These are phyloP conservation scores for Martensiomyces pterosporus DNA, from an alignment of 192 early-diverging fungal species.

Conservation along the genomic window DNA sequence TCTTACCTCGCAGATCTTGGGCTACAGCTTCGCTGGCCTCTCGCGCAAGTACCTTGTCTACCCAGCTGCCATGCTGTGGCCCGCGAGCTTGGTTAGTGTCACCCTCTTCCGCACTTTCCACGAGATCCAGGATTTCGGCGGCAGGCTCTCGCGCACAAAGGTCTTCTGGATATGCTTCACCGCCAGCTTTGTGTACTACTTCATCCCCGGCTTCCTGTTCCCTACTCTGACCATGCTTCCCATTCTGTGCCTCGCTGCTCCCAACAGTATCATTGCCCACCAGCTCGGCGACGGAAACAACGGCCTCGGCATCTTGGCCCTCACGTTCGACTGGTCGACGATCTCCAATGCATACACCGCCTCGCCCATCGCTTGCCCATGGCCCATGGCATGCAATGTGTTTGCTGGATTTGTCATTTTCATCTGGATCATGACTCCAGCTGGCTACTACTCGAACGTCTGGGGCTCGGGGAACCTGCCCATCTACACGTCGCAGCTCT, in stretches of 20 bases:
- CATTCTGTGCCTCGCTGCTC: conserved; percentile 56
- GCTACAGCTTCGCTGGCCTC: too few species aligned
- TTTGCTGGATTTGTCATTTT: conserved; percentile 67
- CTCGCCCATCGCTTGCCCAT: conserved; percentile 72
- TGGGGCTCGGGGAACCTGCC: conserved; percentile 59
- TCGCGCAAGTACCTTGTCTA: conserved; percentile 80
- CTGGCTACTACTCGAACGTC: conserved; percentile 63
- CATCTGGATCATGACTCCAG: conserved; percentile 73
- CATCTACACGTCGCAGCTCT: conserved; percentile 61
- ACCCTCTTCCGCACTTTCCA: too few species aligned
- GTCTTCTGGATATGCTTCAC: conserved; percentile 51
- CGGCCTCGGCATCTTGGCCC: conserved; percentile 66
- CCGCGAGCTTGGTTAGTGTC: conserved; percentile 67
- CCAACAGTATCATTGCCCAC: conserved; percentile 39
- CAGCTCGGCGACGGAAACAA: too few species aligned
- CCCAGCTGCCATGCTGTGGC: conserved; percentile 87
- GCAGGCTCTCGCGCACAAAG: conserved; percentile 49
- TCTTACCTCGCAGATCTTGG: conserved; percentile 69
- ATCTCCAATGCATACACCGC: conserved; percentile 52
- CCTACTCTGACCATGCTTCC: conserved; percentile 62
- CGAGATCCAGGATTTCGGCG: conserved; percentile 43
- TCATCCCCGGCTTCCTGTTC: conserved; percentile 65
- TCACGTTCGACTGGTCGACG: conserved; percentile 73
- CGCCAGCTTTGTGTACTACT: conserved; percentile 53
- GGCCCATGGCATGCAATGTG: conserved; percentile 65